Evolutionary conservation across 805 yeast genomes (phyloP).

Genomic region (Teunomyces stri): DNA sequence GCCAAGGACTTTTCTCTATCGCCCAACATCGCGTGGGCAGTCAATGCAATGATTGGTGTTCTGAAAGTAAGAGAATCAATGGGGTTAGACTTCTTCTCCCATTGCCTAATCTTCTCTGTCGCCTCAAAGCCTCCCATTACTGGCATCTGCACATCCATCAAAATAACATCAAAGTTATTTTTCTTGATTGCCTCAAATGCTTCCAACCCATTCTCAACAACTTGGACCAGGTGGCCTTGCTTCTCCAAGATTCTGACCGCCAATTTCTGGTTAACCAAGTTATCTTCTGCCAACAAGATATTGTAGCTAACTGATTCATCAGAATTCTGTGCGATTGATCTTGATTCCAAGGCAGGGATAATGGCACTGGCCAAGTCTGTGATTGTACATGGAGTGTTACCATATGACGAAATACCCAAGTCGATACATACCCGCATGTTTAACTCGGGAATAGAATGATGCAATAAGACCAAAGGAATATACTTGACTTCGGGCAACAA

Average conservation of each 20-base stretch:
- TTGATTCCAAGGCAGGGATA: conserved; percentile 80
- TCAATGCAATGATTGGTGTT: conserved; percentile 84
- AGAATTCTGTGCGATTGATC: conserved; percentile 74
- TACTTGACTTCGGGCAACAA: conserved; percentile 74
- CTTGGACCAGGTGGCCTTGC: conserved; percentile 80
- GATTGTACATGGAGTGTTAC: conserved; percentile 82
- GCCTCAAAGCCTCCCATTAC: conserved; percentile 96
- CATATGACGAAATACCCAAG: conserved; percentile 82
- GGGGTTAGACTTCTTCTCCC: conserved; percentile 80
- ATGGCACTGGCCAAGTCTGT: conserved; percentile 80
- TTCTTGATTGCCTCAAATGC: conserved; percentile 74
- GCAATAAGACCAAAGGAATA: conserved; percentile 77
- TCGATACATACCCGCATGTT: conserved; percentile 82
- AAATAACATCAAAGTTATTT: conserved; percentile 70
- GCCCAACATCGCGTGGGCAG: conserved; percentile 94
- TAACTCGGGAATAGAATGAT: conserved; percentile 71
- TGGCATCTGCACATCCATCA: conserved; percentile 96
- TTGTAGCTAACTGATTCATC: conserved; percentile 76
- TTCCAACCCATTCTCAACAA: conserved; percentile 82
- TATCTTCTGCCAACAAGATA: conserved; percentile 81
- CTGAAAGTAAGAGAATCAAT: conserved; percentile 66
- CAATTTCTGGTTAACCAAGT: conserved; percentile 80
- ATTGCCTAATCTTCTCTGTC: conserved; percentile 78
- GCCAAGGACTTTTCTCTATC: conserved; percentile 83
- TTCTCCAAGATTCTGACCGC: conserved; percentile 84